phyloP scores from a whole-genome alignment of 2,329 filamentous ascomycete species.

The Apiospora phragmitis region DNA sequence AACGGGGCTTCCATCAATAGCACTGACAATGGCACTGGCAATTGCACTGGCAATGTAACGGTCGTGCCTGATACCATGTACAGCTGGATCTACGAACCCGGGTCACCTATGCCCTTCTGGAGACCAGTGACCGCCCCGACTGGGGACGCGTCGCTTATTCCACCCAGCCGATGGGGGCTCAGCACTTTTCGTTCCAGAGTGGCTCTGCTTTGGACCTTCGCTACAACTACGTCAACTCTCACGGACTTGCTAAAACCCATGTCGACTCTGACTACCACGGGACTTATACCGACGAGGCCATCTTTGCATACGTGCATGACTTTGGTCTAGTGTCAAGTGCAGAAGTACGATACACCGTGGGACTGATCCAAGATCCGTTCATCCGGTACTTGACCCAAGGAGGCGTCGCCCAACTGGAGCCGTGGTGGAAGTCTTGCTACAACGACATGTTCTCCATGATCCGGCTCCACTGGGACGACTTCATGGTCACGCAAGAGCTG shows the following conservation, averaged over 20 bases:
- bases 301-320: slow-evolving; percentile 38
- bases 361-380: slow-evolving; percentile 69
- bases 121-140: slow-evolving; percentile 59
- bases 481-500: slow-evolving; percentile 55
- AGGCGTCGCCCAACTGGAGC: slow-evolving; percentile 67
- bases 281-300: slow-evolving; percentile 23
- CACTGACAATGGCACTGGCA: slow-evolving; percentile 35
- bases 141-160: slow-evolving; percentile 70
- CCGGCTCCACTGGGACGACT: slow-evolving; percentile 69
- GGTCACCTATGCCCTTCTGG: slow-evolving; percentile 73
- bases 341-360: slow-evolving; percentile 67
- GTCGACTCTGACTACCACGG: slow-evolving; percentile 60
- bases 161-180: slow-evolving; percentile 37
- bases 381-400: slow-evolving; percentile 68
- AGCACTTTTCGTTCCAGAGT: slow-evolving; percentile 24
- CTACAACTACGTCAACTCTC: slow-evolving; percentile 60
- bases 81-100: slow-evolving; percentile 60
- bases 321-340: slow-evolving; percentile 34
- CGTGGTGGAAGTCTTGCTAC: slow-evolving; percentile 72
- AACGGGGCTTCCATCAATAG: slow-evolving; percentile 34
- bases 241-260: slow-evolving; percentile 58
- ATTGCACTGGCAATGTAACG: slow-evolving; percentile 38
- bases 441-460: slow-evolving; percentile 56
- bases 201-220: slow-evolving; percentile 43
- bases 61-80: slow-evolving; percentile 70